Evolutionary conservation across 1,139 yeast species (phyloP), one percentile per base, ranked within the genome.

Genomic region (Casaregolazyma lundiana): DNA sequence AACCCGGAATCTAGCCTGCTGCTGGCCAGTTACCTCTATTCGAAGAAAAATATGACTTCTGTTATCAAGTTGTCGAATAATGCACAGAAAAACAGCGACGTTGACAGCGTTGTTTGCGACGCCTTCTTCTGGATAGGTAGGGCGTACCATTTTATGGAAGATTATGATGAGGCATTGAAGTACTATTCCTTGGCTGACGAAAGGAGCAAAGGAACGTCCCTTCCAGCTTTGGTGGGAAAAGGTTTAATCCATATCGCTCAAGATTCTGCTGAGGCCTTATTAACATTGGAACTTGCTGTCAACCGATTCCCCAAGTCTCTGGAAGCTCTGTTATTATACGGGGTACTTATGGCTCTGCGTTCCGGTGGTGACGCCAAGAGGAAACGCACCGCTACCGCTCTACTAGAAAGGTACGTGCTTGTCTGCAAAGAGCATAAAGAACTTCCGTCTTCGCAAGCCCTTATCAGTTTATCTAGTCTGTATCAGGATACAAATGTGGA

Each of bases 41-140:
- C 88, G 24, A 80, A 77, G 56, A 76, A 73, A 24, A 76, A 85
- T 16, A 77, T 72, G 58, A 78, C 75, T 1, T 61, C 70, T 2
- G 92, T 85, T 1, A 71, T 77, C 50, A 73, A 74, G 46, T 71
- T 89, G 19, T 72, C 84, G 43, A 70, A 75, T 22, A 70, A 73
- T 36, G 80, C 83, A 15, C 64, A 78, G 8, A 56, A 66, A 4
- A 60, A 66, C 19, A 66, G 73, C 0, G 68, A 69, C 17, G 60
- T 69, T 21, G 65, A 73, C 2, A 53, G 64, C 6, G 68, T 85
- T 2, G 69, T 77, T 41, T 82, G 95, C n/a, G 95, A 86, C 55
- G 84, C 92, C 17, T 72, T 83, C 24, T 84, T 85, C 54, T 89
- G 97, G 96, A 72, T 82, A 54, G 97, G 88, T 11, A 77, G 97